Conservation (phyloP, 2,329 filamentous ascomycete genomes). For the Periconia macrospinosa region DNA sequence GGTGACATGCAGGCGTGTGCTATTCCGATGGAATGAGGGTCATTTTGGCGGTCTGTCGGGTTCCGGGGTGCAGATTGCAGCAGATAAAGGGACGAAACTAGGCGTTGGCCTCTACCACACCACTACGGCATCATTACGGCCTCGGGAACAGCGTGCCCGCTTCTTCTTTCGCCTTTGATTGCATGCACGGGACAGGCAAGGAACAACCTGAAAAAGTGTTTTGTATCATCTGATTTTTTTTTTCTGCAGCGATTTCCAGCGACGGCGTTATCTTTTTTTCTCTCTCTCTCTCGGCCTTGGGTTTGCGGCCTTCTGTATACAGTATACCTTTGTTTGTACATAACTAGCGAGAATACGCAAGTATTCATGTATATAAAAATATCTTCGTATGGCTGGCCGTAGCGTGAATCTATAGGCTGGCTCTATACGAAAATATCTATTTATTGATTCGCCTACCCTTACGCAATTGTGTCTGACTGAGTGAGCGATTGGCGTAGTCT, state of each 20-base stretch:
- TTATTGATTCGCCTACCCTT: not conserved
- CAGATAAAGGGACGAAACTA: not conserved
- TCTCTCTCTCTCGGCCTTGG: not conserved
- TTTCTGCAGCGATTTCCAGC: not conserved
- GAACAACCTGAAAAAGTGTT: too few species aligned
- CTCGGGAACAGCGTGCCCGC: not conserved
- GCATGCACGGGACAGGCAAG: too few species aligned
- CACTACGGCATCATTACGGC: not conserved
- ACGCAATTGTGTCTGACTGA: too few species aligned
- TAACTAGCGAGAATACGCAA: not conserved
- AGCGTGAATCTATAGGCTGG: not conserved
- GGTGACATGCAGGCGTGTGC: not conserved
- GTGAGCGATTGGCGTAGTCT: too few species aligned
- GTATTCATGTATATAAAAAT: not conserved
- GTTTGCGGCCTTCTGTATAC: not conserved
- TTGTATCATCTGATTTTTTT: not conserved
- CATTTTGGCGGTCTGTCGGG: conserved; percentile 3
- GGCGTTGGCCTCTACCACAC: not conserved
- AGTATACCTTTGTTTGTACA: not conserved
- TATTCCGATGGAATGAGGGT: not conserved
- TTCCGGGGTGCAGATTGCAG: not conserved
- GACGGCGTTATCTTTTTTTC: not conserved
- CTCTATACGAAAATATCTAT: not conserved
- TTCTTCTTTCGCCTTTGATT: not conserved
- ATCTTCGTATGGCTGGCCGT: not conserved